phyloP scores from a whole-genome alignment of 805 yeast genomes.

The Metschnikowia lunata region DNA sequence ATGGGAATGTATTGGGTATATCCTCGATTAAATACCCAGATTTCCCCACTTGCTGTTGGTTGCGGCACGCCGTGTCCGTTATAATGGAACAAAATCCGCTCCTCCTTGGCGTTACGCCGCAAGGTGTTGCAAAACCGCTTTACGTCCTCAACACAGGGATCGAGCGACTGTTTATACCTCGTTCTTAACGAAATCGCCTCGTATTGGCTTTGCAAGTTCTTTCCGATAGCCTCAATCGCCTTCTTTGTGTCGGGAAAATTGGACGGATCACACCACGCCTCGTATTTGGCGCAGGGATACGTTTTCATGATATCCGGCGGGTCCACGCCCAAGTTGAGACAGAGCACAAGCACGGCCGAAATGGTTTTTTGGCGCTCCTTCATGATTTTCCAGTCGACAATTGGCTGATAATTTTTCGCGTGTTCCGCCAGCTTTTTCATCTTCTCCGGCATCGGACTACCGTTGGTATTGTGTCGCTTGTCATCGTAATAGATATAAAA shows the following conservation, averaged over 20 bases:
- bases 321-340: conserved; percentile 90
- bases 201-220: conserved; percentile 79
- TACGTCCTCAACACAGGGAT: conserved; percentile 94
- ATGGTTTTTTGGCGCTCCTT: conserved; percentile 89
- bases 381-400: conserved; percentile 87
- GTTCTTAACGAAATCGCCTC: conserved; percentile 85
- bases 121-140: conserved; percentile 86
- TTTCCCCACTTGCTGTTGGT: conserved; percentile 93
- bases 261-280: conserved; percentile 91
- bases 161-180: conserved; percentile 83
- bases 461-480: conserved; percentile 87
- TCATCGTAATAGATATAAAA: conserved; percentile 85
- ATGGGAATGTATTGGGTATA: conserved; percentile 97
- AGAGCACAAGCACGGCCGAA: conserved; percentile 85
- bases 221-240: conserved; percentile 89
- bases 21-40: conserved; percentile 97
- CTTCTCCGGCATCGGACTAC: conserved; percentile 64
- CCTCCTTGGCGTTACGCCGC: conserved; percentile 88
- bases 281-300: conserved; percentile 85
- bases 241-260: conserved; percentile 78
- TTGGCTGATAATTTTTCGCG: conserved; percentile 57
- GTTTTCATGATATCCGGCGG: conserved; percentile 95
- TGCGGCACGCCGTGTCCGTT: conserved; percentile 99
- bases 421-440: conserved; percentile 41
- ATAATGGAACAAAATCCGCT: conserved; percentile 87